Evolutionary conservation across 2,329 filamentous ascomycete species (phyloP), one percentile per base, ranked within the genome.

Genomic region (Dactylellina parvicollis): DNA sequence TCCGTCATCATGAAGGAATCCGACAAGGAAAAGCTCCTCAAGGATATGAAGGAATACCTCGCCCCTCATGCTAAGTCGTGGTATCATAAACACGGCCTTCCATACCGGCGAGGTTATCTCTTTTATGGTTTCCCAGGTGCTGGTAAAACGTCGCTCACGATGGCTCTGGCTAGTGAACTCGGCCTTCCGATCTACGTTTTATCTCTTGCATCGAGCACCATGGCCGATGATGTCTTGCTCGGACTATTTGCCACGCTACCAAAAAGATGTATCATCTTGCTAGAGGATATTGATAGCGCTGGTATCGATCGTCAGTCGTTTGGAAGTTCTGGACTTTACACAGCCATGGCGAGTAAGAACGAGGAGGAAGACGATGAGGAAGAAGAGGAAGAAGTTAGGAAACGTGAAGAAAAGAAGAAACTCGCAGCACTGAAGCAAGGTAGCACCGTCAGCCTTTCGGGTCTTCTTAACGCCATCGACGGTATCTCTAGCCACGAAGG

Each of bases 401-500:
- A 69, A 26, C 47, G 71, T 1, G 62, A 75, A 42, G 67, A 71
- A 24, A 65, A 75, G 22, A 74, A 74, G 40, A 74, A 67, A 24
- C 38, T 74, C 5, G 40, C 52, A 9, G 38, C 54, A 3, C 26
- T 65, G 14, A 74, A 67, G 22, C 36, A 46, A 26, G 54, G 50
- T 2, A 66, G 70, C 28, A 52, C 34, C 2, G 75, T 78, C 46
- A 91, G 90, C 0, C 84, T 95, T 1, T 91, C 90, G 0, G 91
- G 91, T 0, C 84, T 96, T 0, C 85, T 96, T 56, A 96, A 96
- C 80, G 89, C 90, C 67, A 92, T 96, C 40, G 91, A 96, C 77
- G 90, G 92, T 38, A 86, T 88, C 4, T 86, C 86, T 16, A 87
- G 86, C 7, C 86, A 88, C 75, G 87, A 89, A 77, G 78, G 77